Base-by-base conservation (phyloP, 1,284 basidiomycete species). In the Cryptococcus hybrid region DNA sequence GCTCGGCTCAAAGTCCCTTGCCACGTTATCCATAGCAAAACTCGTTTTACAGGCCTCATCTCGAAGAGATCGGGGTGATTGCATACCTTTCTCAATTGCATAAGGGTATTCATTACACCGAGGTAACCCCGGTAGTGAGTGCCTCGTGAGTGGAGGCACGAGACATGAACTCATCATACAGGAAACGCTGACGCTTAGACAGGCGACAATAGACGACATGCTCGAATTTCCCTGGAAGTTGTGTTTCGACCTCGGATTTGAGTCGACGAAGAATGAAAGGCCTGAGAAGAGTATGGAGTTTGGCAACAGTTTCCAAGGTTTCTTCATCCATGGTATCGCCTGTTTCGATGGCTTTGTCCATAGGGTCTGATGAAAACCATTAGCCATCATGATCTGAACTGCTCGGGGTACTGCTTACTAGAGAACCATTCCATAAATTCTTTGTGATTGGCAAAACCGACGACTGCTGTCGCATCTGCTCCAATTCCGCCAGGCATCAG, bases 151-250 rank as follows among this genome's bases (percentile, higher is more conserved):
- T 98, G 60, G 92, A 87, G 0, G 90, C 86, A 35, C 95, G 85
- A 5, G 88, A 84, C 93, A 99, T 97, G 80, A 97, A 98, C 75
- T 98, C 95, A 81, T 99, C 95, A 78, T 99, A 99, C 7, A 99
- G 83, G 75, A 92, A 95, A 5, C 94, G 88, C 69, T 99, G 95
- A 1, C 95, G 86, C 74, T 96, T 97, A 38, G 93, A 96, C 5
- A 99, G 81, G 1, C 89, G 87, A 68, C 94, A 97, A 49, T 92
- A 84, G 40, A 96, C 86, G 54, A 97, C 85, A 71, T 98, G 94
- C 66, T 98, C 95, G 71, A 86, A 92, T 75, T 99, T 99, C 79
- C 87, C 88, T 0, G 95, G 95, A 15, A 99, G 82, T 73, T 97
- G 91, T 69, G 91, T 95, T 78, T 97, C 95, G 42, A 99, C 95